Percentiles rank a stretch among this genome's conserved stretches.
Evolutionary conservation across 257 asterid genomes (phyloP).

Genomic region (Coffea eugenioides): DNA sequence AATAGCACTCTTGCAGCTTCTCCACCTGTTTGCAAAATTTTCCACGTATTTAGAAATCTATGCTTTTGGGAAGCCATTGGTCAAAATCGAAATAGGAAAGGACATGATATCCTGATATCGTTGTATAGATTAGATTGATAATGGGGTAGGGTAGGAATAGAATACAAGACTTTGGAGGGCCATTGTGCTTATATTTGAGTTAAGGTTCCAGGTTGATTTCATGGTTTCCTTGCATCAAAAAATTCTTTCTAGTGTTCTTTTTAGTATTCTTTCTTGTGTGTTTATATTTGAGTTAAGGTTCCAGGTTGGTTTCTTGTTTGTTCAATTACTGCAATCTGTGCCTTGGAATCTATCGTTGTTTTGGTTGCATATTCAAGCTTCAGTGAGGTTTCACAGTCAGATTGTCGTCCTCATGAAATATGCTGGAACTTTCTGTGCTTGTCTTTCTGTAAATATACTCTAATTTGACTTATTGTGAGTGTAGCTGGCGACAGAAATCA

Average conservation of each 20-base stretch:
- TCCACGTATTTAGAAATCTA: not conserved
- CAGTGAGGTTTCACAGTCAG: not conserved
- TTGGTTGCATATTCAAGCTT: not conserved
- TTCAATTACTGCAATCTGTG: not conserved
- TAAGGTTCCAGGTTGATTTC: not conserved
- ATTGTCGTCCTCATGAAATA: not conserved
- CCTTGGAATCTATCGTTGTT: not conserved
- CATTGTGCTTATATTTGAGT: constrained; percentile 1
- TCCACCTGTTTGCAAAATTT: not conserved
- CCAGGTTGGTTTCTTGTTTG: not conserved
- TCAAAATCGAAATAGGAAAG: not conserved
- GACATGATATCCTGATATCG: not conserved
- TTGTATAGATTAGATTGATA: constrained; percentile 11
- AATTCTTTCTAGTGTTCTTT: not conserved
- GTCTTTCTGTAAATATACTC: not conserved
- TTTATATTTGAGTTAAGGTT: no score
- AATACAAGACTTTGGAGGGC: not conserved
- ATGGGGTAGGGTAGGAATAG: not conserved
- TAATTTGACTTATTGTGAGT: not conserved
- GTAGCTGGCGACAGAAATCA: not conserved
- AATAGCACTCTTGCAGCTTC: not conserved
- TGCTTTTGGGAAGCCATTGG: not conserved
- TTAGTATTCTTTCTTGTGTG: no score
- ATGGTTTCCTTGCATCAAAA: not conserved
- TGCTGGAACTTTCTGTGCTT: not conserved